Conservation (phyloP, 495 filamentous ascomycete species). For the Cercophora sp. region DNA sequence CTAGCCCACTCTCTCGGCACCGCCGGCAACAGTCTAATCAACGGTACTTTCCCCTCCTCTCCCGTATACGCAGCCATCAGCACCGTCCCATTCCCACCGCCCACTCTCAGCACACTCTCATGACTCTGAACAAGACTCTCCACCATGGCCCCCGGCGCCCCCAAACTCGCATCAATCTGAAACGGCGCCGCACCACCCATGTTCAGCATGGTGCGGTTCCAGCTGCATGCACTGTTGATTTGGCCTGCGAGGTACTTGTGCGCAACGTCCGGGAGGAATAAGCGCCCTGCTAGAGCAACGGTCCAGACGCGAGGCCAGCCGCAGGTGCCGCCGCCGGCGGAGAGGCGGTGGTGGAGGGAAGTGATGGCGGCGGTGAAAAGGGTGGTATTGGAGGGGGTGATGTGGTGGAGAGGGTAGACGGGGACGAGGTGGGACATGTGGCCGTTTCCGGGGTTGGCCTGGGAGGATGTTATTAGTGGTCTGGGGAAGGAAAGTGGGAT, state of each 20-base stretch:
- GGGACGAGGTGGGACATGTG: constrained; percentile 8
- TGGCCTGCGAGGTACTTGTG: not conserved
- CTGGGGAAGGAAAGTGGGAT: not conserved
- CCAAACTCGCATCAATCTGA: constrained; percentile 6
- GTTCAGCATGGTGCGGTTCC: constrained; percentile 8
- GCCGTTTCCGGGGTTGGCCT: constrained; percentile 9
- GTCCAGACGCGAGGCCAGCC: constrained; percentile 7
- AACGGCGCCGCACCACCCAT: constrained; percentile 9
- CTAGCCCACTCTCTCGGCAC: not conserved
- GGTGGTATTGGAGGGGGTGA: constrained; percentile 1
- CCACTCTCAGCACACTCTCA: not conserved
- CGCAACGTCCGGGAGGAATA: not conserved
- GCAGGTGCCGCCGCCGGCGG: not conserved
- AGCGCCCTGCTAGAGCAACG: not conserved
- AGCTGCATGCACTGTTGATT: not conserved
- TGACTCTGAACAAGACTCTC: constrained; percentile 4
- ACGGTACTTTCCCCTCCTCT: not conserved
- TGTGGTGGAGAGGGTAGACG: constrained; percentile 1
- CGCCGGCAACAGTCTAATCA: not conserved
- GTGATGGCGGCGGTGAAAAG: constrained; percentile 3
- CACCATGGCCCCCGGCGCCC: not conserved
- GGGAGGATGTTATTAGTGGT: not conserved
- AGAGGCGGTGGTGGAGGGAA: not conserved
- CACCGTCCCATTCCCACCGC: not conserved
- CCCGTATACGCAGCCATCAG: not conserved